Evolutionary conservation across 1,139 yeast species (phyloP).

Genomic region (Williopsis jadinii): DNA sequence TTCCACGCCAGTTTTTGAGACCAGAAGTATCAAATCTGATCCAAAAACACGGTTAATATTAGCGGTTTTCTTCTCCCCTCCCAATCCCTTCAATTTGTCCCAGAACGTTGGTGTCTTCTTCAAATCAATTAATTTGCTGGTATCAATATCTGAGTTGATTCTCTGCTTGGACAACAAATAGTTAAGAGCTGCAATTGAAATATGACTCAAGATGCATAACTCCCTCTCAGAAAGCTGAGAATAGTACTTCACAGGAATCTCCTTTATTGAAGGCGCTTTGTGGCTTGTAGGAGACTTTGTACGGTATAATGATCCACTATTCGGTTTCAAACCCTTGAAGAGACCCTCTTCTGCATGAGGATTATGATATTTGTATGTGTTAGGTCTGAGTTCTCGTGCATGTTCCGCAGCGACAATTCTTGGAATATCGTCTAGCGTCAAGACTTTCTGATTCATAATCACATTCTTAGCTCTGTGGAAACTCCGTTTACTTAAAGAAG

Average conservation of each 20-base stretch:
- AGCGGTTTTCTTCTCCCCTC: constrained; percentile 25
- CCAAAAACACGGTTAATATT: constrained; percentile 60
- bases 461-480: constrained; percentile 23
- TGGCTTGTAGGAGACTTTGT: background rate
- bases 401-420: constrained; percentile 96
- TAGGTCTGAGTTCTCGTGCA: constrained; percentile 86
- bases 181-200: constrained; percentile 59
- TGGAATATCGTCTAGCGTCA: constrained; percentile 93
- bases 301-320: constrained; percentile 14
- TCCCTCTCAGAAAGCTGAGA: constrained; percentile 65
- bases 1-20: constrained; percentile 75
- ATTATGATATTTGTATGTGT: constrained; percentile 70
- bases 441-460: constrained; percentile 66
- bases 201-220: constrained; percentile 55
- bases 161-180: constrained; percentile 25
- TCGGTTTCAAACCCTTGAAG: constrained; percentile 28
- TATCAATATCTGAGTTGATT: constrained; percentile 45
- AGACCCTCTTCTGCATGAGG: constrained; percentile 28
- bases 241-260: constrained; percentile 38
- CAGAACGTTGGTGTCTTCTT: constrained; percentile 61
- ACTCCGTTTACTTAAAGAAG: constrained; percentile 21
- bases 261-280: constrained; percentile 10
- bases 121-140: constrained; percentile 43
- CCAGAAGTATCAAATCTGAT: constrained; percentile 61
- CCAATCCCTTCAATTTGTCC: constrained; percentile 51